phyloP scores from a whole-genome alignment of 2,329 filamentous ascomycete species.

The Fusarium sp. region DNA sequence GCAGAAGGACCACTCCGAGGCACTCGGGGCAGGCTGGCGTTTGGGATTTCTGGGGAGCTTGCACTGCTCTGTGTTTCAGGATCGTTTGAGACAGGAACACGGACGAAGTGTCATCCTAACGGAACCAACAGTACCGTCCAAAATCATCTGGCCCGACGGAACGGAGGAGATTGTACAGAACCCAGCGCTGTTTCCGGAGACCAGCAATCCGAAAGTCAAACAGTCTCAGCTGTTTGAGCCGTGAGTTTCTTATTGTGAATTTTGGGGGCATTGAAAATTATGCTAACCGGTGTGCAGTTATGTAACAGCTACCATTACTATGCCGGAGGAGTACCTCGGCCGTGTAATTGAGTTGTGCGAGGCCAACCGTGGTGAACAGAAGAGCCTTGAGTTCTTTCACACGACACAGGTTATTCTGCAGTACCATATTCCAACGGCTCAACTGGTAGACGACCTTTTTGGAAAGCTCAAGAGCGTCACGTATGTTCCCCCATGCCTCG shows the following conservation, averaged over 20 bases:
- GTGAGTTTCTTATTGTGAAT: constrained; percentile 50
- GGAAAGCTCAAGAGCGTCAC: constrained; percentile 94
- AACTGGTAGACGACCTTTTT: constrained; percentile 96
- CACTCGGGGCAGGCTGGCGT: constrained; percentile 92
- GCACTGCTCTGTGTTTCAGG: constrained; percentile 99
- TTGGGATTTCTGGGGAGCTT: constrained; percentile 95
- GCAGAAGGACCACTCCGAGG: constrained; percentile 94
- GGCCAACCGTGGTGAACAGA: constrained; percentile 86
- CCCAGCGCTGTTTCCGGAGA: constrained; percentile 86
- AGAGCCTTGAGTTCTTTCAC: constrained; percentile 90
- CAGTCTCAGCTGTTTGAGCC: constrained; percentile 64
- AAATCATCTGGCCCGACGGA: constrained; percentile 83
- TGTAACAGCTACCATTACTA: constrained; percentile 85
- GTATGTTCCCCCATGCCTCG: constrained; percentile 43
- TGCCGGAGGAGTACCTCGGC: constrained; percentile 94
- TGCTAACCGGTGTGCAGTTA: constrained; percentile 58
- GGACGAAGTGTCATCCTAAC: constrained; percentile 97
- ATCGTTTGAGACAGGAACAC: constrained; percentile 92
- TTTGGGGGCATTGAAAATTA: background rate
- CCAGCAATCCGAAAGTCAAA: constrained; percentile 61
- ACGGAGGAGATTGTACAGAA: constrained; percentile 83
- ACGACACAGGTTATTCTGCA: constrained; percentile 93
- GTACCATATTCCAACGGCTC: constrained; percentile 87
- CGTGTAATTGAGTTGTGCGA: constrained; percentile 97
- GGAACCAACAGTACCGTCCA: constrained; percentile 93